These are phyloP conservation scores for Yueomyces sp. DNA, from an alignment of 805 yeast genomes.

Conservation along the genomic window DNA sequence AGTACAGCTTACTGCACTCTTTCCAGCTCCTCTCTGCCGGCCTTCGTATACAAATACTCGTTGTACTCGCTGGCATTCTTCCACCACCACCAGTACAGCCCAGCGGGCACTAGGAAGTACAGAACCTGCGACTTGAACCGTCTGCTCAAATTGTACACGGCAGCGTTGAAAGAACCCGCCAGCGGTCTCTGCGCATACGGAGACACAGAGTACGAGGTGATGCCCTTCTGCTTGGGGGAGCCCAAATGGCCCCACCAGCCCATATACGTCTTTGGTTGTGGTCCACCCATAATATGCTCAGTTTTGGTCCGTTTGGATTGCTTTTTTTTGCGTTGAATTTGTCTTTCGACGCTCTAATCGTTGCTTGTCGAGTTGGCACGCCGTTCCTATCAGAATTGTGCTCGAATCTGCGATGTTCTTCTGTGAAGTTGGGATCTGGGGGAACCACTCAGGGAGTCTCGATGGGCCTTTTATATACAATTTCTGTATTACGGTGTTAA, in stretches of 20 bases:
- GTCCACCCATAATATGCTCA: conserved; percentile 45
- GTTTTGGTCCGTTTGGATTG: too few relatives aligned
- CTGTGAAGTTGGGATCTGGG: too few relatives aligned
- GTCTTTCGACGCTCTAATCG: too few relatives aligned
- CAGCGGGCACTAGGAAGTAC: conserved; percentile 64
- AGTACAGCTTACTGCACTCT: conserved; percentile 17
- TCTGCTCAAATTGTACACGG: conserved; percentile 88
- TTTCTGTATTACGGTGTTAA: too few relatives aligned
- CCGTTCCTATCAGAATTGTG: too few relatives aligned
- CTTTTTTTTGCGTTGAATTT: too few relatives aligned
- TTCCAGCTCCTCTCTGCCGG: conserved; percentile 89
- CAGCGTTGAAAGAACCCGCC: conserved; percentile 72
- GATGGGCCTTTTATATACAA: too few relatives aligned
- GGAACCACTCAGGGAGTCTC: too few relatives aligned
- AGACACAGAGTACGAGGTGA: conserved; percentile 80
- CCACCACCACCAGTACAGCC: conserved; percentile 79
- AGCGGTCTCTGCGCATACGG: conserved; percentile 90
- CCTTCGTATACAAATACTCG: conserved; percentile 91
- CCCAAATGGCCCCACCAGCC: conserved; percentile 98
- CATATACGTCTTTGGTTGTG: conserved; percentile 66
- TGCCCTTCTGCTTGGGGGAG: conserved; percentile 74
- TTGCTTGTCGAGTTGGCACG: too few relatives aligned
- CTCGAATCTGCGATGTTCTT: too few relatives aligned
- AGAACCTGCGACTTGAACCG: conserved; percentile 79
- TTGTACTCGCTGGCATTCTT: conserved; percentile 78